These are phyloP conservation scores for Emmonsia crescens DNA, from an alignment of 2,329 filamentous ascomycete genomes.

Conservation along the genomic window DNA sequence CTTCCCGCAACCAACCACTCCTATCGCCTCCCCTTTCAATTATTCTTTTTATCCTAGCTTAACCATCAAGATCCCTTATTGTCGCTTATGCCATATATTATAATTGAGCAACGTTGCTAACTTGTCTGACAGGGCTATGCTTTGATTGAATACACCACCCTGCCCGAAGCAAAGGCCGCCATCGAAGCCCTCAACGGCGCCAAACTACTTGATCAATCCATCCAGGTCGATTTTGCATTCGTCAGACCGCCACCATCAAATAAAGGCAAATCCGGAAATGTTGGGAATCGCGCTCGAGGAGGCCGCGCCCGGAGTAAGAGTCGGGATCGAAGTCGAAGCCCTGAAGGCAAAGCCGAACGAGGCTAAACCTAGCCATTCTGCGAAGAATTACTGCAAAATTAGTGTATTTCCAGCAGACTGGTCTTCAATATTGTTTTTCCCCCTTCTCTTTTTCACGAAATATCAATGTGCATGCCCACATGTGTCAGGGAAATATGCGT, in stretches of 20 bases:
- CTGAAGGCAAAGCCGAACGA: constrained; percentile 27
- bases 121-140: constrained; percentile 47
- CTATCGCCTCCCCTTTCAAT: not conserved
- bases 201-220: constrained; percentile 55
- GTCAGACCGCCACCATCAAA: constrained; percentile 45
- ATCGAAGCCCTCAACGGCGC: constrained; percentile 50
- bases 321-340: constrained; percentile 37
- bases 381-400: not conserved
- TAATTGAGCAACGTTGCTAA: not conserved
- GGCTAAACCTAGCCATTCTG: constrained; percentile 16
- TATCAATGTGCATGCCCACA: not conserved
- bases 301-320: constrained; percentile 33
- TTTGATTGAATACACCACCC: constrained; percentile 54
- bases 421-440: not conserved
- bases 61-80: not conserved
- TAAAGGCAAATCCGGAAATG: constrained; percentile 29
- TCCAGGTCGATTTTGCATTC: constrained; percentile 55
- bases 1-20: not conserved
- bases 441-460: not conserved
- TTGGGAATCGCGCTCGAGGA: constrained; percentile 33
- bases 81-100: not conserved
- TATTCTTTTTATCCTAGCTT: not conserved
- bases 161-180: constrained; percentile 52
- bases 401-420: not conserved
- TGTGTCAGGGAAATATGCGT: not conserved